Evolutionary conservation across 1,139 yeast genomes (phyloP).

Genomic region (Yamadazyma taylorii): DNA sequence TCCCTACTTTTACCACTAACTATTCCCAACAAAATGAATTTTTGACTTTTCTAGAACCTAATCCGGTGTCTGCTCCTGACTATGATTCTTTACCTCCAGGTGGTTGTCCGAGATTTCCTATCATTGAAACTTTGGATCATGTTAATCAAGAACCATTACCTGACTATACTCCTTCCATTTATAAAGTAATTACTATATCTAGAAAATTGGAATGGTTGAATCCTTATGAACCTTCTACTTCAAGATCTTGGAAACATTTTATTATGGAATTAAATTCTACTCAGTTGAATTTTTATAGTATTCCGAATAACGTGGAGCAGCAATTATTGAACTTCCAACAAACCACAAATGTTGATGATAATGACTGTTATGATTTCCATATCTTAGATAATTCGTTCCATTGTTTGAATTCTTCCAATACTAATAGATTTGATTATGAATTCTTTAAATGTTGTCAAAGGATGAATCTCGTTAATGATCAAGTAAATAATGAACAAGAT

Average conservation of each 20-base stretch:
- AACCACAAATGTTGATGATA: neutral
- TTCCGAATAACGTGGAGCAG: conserved; percentile 37
- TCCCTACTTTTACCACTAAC: neutral
- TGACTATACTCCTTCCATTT: conserved; percentile 55
- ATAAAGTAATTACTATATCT: conserved; percentile 51
- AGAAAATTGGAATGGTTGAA: conserved; percentile 66
- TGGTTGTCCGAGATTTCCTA: conserved; percentile 53
- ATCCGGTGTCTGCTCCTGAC: conserved; percentile 51
- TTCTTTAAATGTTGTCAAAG: conserved; percentile 35
- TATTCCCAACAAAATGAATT: conserved; percentile 17
- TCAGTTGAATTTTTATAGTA: conserved; percentile 61
- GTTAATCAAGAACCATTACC: conserved; percentile 37
- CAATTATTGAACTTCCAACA: conserved; percentile 23
- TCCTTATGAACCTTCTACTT: conserved; percentile 62
- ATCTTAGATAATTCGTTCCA: conserved; percentile 6
- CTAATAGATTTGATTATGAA: conserved; percentile 39
- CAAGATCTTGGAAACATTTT: conserved; percentile 62
- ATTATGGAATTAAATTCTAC: conserved; percentile 73
- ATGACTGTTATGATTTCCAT: conserved; percentile 6
- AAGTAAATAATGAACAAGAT: neutral
- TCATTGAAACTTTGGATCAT: conserved; percentile 17
- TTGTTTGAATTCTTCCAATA: conserved; percentile 25
- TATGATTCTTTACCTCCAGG: conserved; percentile 48
- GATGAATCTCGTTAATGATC: conserved; percentile 21
- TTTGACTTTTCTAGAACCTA: conserved; percentile 48